Base-by-base conservation (phyloP, 257 asterid species). In the Penstemon newberryi region DNA sequence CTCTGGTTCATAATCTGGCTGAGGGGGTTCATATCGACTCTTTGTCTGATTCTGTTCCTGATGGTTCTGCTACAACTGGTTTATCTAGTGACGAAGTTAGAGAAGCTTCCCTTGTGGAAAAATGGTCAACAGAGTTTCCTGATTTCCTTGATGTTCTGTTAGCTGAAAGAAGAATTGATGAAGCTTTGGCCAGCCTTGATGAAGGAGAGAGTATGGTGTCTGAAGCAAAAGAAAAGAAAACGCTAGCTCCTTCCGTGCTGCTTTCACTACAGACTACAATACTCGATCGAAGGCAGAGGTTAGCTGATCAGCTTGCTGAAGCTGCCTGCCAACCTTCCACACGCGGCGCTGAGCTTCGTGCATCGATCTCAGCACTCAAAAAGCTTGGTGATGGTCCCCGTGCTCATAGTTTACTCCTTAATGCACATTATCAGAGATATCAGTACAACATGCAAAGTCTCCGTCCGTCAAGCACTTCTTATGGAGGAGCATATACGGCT, bases 401-500 rank as follows among this genome's bases (percentile, higher is more conserved):
- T 47, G 99, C 99, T 60, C 97, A 94, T 75, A 84, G 82, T 63
- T 80, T 94, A 81, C 95, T 94, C 45, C 96, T 91, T 42, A 84
- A 80, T 80, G 99, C 99, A 25, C 99, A 94, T 80, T 91, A 78
- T 65, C 95, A 91, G 88, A 84, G 95, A 79, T 91, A 87, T 81
- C 99, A 87, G 68, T 86, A 85, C 89, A 94, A 84, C 84, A 85
- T 89, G 96, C 97, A 87, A 75, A 84, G 90, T 77, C 92, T 94
- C 33, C 96, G 93, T 61, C 96, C 97, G 68, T 94, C 99, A 39
- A 94, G 90, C 81, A 87, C 97, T 51, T 90, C 99, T 66, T 89
- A 91, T 77, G 99, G 97, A 45, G 96, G 99, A 78, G 97, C 97
- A 60, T 94, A 94, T 63, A 94, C 99, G 36, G 97, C 97, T 55